These are phyloP conservation scores for Mesembryanthemum crystallinum DNA, from an alignment of 148 eudicot species.

Conservation along the genomic window DNA sequence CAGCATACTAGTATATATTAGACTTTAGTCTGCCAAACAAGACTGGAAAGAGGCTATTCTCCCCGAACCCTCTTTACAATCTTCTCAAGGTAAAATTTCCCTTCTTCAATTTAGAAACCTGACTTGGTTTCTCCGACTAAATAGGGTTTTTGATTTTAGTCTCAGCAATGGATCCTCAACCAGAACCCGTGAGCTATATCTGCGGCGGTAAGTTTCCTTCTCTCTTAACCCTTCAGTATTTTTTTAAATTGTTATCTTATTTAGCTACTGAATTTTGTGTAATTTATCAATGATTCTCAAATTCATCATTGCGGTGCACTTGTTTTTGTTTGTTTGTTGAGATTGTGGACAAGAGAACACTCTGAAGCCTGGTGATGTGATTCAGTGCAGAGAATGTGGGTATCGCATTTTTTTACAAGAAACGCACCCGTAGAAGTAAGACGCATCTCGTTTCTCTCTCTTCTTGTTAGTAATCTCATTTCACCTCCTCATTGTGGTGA, in stretches of 20 bases:
- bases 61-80: background rate
- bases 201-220: conserved; percentile 50
- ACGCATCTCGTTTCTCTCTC: background rate
- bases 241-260: background rate
- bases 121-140: background rate
- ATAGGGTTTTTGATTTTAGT: background rate
- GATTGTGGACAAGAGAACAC: conserved; percentile 92
- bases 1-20: too few relatives aligned
- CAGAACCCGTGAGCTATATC: conserved; percentile 70
- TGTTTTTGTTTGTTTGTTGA: conserved; percentile 18
- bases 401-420: conserved; percentile 86
- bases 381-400: conserved; percentile 88
- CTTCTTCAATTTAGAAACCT: background rate
- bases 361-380: conserved; percentile 74
- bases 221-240: too few relatives aligned
- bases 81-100: background rate
- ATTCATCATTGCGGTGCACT: background rate
- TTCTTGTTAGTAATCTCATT: background rate
- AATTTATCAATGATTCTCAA: background rate
- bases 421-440: conserved; percentile 82
- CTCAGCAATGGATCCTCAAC: conserved; percentile 62
- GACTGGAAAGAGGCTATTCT: too few relatives aligned
- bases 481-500: background rate
- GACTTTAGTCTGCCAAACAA: too few relatives aligned
- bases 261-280: background rate